Evolutionary conservation across 805 yeast genomes (phyloP), one percentile per base, ranked within the genome.

Genomic region (Lachancea sp.): DNA sequence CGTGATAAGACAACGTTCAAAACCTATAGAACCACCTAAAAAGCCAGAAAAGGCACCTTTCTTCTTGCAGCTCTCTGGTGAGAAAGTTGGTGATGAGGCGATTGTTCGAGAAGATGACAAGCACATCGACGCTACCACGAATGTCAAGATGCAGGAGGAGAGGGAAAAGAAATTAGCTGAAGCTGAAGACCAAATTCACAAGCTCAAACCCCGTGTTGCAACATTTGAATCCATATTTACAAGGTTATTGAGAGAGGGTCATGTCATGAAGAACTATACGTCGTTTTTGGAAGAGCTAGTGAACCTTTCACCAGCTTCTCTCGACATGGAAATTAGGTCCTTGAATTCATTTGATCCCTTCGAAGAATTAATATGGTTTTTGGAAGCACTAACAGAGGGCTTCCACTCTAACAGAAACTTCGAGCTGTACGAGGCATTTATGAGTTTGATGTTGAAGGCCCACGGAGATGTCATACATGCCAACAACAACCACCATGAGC

Each of bases 291-390:
- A 58, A 1, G 74, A 68, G 52, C 58, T 92, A 23, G 67, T 78
- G 8, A 55, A 58, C 2, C 71, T 85, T 26, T 71, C 96, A 0
- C 96, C 97, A 4, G 71, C 96, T 1, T 63, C 74, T 2, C 71
- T 87, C 19, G 97, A 92, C 58, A 61, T 92, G 43, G 99, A 92
- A 61, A 78, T 92, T 43, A 78, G 94, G 53, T 82, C 96, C 2
- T 61, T 92, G 47, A 74, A 78, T 49, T 59, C 81, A 2, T 65
- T 71, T 36, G 77, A 80, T 16, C 94, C 95, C 12, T 74, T 75
- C 40, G 56, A 63, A 8, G 97, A 90, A 64, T 59, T 88, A 50
- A 56, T 72, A 0, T 60, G 67, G 46, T 87, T 90, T 49, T 67
- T 88, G 11, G 62, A 68, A n/a, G 89, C 95, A 0, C 56, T 92